Evolutionary conservation across 2,329 filamentous ascomycete species (phyloP), one percentile per base, ranked within the genome.

Genomic region (Tolypocladium guangdongense): DNA sequence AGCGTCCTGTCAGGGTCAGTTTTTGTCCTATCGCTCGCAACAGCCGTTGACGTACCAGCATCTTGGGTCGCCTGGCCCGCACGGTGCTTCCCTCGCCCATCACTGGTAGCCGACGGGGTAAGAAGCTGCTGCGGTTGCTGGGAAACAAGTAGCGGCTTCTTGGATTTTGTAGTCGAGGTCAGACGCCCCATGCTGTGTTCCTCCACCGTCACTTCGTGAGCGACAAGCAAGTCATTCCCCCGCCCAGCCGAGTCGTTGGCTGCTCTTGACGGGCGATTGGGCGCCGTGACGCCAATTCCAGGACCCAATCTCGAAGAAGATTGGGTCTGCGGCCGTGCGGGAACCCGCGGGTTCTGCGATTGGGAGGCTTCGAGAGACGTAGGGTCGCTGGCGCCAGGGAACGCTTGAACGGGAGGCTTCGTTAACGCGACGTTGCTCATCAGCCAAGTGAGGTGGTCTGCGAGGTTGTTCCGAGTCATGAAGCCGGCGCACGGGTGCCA

Each of bases 381-480:
- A 27, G 57, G 54, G 57, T 69, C 64, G 56, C 49, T 59, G 51
- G 59, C 53, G 47, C 61, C 69, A 39, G 74, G 69, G 57, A 67
- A 66, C 54, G 68, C 65, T 58, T 68, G 69, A 56, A 63, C 66
- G 54, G 68, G 69, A 55, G 72, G 71, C 63, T 67, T 69, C 59
- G 66, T 67, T 61, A 68, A 64, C 54, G 68, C 63, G 60, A 71
- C 66, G 65, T 78, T 76, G 61, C 71, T 71, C 61, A 81, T 64
- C 62, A 83, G 71, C 80, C 80, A 83, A 60, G 76, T 71, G 60
- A 83, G 69, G 65, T 83, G 77, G 63, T 78, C 74, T 60, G 68
- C 66, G 56, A 83, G 73, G 63, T 83, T 83, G 69, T 82, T 81
- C 65, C 76, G 78, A 71, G 80, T 83, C 80, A 83, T 83, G 71